phyloP scores from a whole-genome alignment of 345 rosid genomes.

The Eutrema japonicum region DNA sequence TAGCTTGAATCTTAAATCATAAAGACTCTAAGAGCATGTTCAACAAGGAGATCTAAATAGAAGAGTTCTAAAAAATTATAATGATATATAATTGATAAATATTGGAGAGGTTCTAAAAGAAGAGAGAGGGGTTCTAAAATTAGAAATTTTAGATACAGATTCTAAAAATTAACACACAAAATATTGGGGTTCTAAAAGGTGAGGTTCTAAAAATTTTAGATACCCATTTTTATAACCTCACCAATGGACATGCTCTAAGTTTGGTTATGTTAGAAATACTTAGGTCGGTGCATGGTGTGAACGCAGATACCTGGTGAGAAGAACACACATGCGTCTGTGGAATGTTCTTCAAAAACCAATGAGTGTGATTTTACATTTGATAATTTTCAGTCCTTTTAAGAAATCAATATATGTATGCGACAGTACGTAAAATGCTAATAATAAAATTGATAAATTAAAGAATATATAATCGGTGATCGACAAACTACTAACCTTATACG shows the following conservation, averaged over 20 bases:
- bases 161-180: too few relatives aligned
- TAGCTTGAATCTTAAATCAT: constrained; percentile 10
- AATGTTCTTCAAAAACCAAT: constrained; percentile 40
- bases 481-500: constrained; percentile 32
- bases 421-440: constrained; percentile 27
- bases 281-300: constrained; percentile 40
- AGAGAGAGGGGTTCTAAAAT: too few relatives aligned
- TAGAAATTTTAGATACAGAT: too few relatives aligned
- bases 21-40: too few relatives aligned
- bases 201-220: too few relatives aligned
- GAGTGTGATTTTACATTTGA: constrained; percentile 24
- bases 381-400: neutral
- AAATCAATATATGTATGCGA: constrained; percentile 14
- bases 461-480: constrained; percentile 24
- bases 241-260: too few relatives aligned
- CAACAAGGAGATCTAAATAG: too few relatives aligned
- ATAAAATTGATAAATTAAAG: neutral
- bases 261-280: constrained; percentile 8
- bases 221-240: too few relatives aligned
- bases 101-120: too few relatives aligned
- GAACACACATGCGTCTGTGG: constrained; percentile 43
- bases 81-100: too few relatives aligned
- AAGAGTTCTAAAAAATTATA: too few relatives aligned
- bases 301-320: constrained; percentile 34
- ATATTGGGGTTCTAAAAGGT: too few relatives aligned